These are phyloP conservation scores for Symbiodinium pilosum DNA, from an alignment of 73 alveolate genomes.

Conservation along the genomic window DNA sequence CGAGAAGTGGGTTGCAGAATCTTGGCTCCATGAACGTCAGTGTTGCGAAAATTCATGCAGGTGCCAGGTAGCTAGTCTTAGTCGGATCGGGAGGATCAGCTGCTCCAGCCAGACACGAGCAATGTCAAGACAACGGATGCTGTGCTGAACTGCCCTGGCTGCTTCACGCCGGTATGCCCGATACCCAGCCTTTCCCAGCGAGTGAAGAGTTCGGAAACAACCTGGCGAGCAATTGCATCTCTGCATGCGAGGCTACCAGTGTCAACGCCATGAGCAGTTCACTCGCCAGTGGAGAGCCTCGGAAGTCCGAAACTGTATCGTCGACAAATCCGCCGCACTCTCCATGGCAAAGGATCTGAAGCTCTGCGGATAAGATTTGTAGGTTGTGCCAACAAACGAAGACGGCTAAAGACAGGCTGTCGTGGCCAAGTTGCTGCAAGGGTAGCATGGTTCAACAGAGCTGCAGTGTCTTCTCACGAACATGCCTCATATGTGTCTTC, in stretches of 20 bases:
- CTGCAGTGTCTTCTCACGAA: background rate
- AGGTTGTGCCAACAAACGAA: background rate
- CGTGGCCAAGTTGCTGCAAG: background rate
- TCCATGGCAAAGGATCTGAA: constrained; percentile 41
- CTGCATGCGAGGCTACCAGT: constrained; percentile 54
- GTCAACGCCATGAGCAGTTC: constrained; percentile 76
- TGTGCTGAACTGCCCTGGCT: constrained; percentile 86
- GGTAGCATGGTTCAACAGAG: background rate
- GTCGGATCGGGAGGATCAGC: constrained; percentile 10
- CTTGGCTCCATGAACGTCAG: background rate
- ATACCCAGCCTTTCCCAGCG: background rate
- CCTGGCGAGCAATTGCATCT: too few relatives aligned
- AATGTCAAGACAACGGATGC: constrained; percentile 47
- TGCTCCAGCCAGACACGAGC: constrained; percentile 43
- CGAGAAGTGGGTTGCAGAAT: constrained; percentile 7
- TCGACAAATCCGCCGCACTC: constrained; percentile 31
- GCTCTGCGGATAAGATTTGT: background rate
- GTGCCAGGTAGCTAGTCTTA: background rate
- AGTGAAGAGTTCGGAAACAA: too few relatives aligned
- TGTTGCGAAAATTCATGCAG: too few relatives aligned
- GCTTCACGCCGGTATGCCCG: constrained; percentile 79
- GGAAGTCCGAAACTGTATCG: constrained; percentile 68
- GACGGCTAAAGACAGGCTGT: too few relatives aligned
- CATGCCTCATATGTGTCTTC: too few relatives aligned
- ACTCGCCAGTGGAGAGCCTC: constrained; percentile 70